A percentile compares a stretch with the other conserved stretches of the same genome.
Conservation (phyloP, 2,329 filamentous ascomycete genomes). For the Malbranchea cinnamomea region DNA sequence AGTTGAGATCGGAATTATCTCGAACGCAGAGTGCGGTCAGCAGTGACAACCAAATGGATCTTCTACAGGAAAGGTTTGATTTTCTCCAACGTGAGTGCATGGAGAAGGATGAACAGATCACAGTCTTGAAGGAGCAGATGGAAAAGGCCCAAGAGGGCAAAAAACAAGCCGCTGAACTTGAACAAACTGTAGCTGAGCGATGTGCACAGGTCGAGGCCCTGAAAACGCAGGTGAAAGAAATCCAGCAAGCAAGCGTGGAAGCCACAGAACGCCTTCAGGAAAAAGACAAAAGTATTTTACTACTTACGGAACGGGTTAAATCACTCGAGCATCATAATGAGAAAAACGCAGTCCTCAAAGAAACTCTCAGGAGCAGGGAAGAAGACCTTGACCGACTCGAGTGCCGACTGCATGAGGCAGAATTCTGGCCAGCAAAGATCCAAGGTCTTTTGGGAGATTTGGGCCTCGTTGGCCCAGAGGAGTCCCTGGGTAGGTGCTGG, state of each 20-base stretch:
- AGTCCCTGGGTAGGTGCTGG: constrained; percentile 12
- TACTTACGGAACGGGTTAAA: constrained; percentile 4
- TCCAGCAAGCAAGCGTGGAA: constrained; percentile 13
- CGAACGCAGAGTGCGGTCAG: constrained; percentile 4
- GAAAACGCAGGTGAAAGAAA: constrained; percentile 17
- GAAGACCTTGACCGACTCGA: constrained; percentile 14
- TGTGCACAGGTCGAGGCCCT: constrained; percentile 11
- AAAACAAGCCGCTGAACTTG: constrained; percentile 17
- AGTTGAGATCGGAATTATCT: constrained; percentile 9
- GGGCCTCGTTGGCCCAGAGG: constrained; percentile 8
- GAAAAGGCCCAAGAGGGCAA: constrained; percentile 14
- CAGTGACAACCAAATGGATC: constrained; percentile 3
- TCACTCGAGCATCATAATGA: background rate
- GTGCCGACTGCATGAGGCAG: constrained; percentile 14
- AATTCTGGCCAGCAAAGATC: constrained; percentile 10
- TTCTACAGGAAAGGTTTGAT: constrained; percentile 6
- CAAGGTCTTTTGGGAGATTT: constrained; percentile 11
- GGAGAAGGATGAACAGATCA: constrained; percentile 19
- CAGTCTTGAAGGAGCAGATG: constrained; percentile 11
- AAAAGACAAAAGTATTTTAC: constrained; percentile 5
- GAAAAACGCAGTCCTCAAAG: background rate
- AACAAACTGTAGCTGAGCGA: constrained; percentile 11
- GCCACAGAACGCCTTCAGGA: constrained; percentile 2
- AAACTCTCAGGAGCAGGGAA: constrained; percentile 2
- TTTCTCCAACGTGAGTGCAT: constrained; percentile 15